Percentiles rank a stretch among this genome's conserved stretches.
phyloP scores from a whole-genome alignment of 805 yeast species.

The Candida sonorensis region DNA sequence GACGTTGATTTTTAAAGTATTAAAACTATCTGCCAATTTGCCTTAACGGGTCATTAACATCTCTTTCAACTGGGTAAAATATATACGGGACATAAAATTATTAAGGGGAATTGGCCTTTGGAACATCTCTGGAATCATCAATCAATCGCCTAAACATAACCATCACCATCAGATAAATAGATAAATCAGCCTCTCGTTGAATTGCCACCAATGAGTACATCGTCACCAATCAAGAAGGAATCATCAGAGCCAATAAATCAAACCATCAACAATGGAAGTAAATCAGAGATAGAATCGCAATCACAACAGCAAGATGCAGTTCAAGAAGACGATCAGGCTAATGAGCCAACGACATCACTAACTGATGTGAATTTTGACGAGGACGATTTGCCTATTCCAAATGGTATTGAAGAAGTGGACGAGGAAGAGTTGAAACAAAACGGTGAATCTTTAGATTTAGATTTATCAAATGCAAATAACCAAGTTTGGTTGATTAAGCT shows the following conservation, averaged over 20 bases:
- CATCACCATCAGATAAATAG: too few relatives aligned
- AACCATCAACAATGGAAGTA: too few relatives aligned
- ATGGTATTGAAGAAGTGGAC: slow-evolving; percentile 29
- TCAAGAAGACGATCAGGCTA: too few relatives aligned
- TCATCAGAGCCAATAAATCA: too few relatives aligned
- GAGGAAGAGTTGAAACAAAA: slow-evolving; percentile 30
- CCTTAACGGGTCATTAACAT: background rate
- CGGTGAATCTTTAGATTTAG: slow-evolving; percentile 73
- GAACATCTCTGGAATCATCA: too few relatives aligned
- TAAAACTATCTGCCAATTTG: background rate
- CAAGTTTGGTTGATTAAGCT: slow-evolving; percentile 90
- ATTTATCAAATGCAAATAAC: slow-evolving; percentile 51
- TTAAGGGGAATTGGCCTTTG: background rate
- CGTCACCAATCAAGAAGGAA: background rate
- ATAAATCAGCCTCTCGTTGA: too few relatives aligned
- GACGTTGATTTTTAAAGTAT: background rate
- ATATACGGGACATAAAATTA: too few relatives aligned
- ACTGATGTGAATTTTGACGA: slow-evolving; percentile 22
- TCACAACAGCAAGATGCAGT: background rate
- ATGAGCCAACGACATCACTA: background rate
- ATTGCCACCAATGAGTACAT: background rate
- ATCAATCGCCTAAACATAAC: too few relatives aligned
- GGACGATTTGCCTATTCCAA: slow-evolving; percentile 27
- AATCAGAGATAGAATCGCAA: background rate
- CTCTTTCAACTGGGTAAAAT: too few relatives aligned